These are phyloP conservation scores for Mariannaea sp. DNA, from an alignment of 2,329 filamentous ascomycete genomes.

Conservation along the genomic window DNA sequence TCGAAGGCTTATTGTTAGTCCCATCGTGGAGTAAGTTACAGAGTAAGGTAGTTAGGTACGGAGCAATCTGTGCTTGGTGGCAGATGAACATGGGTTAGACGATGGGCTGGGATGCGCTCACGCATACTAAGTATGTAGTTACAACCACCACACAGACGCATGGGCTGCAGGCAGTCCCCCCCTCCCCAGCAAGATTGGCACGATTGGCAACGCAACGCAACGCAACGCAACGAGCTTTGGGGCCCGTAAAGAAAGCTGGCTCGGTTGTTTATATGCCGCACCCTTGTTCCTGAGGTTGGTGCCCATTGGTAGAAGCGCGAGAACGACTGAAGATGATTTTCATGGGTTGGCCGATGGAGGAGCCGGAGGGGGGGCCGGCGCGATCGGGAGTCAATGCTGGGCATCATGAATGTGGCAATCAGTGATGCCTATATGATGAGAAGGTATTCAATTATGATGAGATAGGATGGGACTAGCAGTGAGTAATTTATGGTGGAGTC, in stretches of 20 bases:
- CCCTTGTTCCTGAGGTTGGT: too few relatives aligned
- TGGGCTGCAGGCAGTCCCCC: slow-evolving; percentile 15
- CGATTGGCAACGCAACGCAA: too few relatives aligned
- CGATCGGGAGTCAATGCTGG: not conserved
- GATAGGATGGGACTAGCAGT: slow-evolving; percentile 14
- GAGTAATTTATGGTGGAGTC: not conserved
- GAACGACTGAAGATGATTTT: slow-evolving; percentile 5
- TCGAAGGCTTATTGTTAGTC: slow-evolving; percentile 6
- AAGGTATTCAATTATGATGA: too few relatives aligned
- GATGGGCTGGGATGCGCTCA: slow-evolving; percentile 6
- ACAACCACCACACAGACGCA: too few relatives aligned
- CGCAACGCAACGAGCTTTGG: too few relatives aligned
- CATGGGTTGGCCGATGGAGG: slow-evolving; percentile 2
- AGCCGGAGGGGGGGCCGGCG: not conserved
- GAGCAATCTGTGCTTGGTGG: too few relatives aligned
- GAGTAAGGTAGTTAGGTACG: too few relatives aligned
- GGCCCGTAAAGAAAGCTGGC: too few relatives aligned
- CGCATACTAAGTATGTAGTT: too few relatives aligned
- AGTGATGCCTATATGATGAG: slow-evolving; percentile 4
- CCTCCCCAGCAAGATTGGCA: not conserved
- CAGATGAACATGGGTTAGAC: slow-evolving; percentile 11
- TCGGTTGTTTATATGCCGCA: too few relatives aligned
- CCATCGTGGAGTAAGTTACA: slow-evolving; percentile 15
- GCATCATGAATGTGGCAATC: not conserved
- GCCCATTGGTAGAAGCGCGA: slow-evolving; percentile 19